These are phyloP conservation scores for Stramenopiles sp. DNA, from an alignment of 352 stramenopile genomes.

Conservation along the genomic window DNA sequence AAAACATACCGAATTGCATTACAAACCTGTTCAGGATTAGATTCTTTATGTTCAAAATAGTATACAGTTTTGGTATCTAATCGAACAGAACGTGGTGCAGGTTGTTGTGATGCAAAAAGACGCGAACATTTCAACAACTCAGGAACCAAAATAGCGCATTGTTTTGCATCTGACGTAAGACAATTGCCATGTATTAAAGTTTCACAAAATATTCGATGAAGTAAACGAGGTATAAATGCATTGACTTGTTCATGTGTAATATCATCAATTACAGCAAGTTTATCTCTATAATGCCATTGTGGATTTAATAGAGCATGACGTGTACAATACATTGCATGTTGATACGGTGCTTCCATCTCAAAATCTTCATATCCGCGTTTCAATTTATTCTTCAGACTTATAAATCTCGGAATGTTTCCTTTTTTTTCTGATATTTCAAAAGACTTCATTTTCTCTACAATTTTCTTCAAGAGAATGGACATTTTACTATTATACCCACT, in stretches of 20 bases:
- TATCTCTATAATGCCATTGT: neutral
- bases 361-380: neutral
- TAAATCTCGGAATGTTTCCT: neutral
- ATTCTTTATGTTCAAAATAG: too few relatives aligned
- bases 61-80: too few relatives aligned
- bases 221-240: too few relatives aligned
- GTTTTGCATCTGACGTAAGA: too few relatives aligned
- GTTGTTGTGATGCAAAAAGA: too few relatives aligned
- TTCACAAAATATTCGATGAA: too few relatives aligned
- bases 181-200: too few relatives aligned
- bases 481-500: slow-evolving; percentile 9
- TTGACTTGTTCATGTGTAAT: too few relatives aligned
- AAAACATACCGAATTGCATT: neutral
- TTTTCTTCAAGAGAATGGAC: neutral
- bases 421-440: neutral
- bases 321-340: neutral
- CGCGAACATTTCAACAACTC: too few relatives aligned
- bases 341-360: neutral
- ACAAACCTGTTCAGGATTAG: too few relatives aligned
- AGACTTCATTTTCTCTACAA: neutral
- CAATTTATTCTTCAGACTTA: slow-evolving; percentile 1
- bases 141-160: too few relatives aligned
- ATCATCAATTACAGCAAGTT: neutral
- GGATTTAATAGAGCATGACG: neutral
- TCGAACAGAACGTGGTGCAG: too few relatives aligned